Evolutionary conservation across 2,329 filamentous ascomycete genomes (phyloP), one percentile per base, ranked within the genome.

Genomic region (Harringtonia aguacate): DNA sequence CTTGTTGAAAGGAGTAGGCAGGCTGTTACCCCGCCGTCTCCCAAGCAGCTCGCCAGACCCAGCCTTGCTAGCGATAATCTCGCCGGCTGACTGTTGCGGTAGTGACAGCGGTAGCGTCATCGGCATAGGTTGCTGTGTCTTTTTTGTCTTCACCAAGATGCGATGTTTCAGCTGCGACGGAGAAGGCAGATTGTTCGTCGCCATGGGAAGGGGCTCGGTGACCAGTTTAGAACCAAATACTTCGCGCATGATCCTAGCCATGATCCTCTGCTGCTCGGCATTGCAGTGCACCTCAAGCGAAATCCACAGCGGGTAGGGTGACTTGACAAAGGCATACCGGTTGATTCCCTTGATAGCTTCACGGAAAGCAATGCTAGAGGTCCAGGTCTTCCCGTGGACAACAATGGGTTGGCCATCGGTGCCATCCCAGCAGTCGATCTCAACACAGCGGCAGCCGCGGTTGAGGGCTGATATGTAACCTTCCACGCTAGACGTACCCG

Each of bases 351-450:
- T 84, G 65, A 98, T 87, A 50, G 90, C 90, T 61, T 97, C 90
- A 37, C 80, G 75, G 64, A 98, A 98, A 31, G 85, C 79, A 44
- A 97, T 88, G 46, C 85, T 82, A 13, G 80, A 90, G 0, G 92
- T 97, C 62, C 94, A 73, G 1, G 89, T 95, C 46, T 82, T 81
- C 21, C 92, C 92, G 55, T 98, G 92, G 49, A 86, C 88, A 28
- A 98, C 92, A 43, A 88, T 79, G 1, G 92, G 92, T 55, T 86
- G 78, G 33, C 86, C 87, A 58, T 95, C 84, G 42, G 77, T 75
- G 15, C 92, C 92, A 62, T 98, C 88, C 92, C 92, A 98, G 63
- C 90, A 97, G 63, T 98, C 92, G 42, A 98, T 87, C 64, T 98
- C 92, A 37, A 98, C 82, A 61, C 92, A 97, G 40, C 92, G 84